Evolutionary conservation across 768 basidiomycete genomes (phyloP).

Genomic region (Galerina marginata): DNA sequence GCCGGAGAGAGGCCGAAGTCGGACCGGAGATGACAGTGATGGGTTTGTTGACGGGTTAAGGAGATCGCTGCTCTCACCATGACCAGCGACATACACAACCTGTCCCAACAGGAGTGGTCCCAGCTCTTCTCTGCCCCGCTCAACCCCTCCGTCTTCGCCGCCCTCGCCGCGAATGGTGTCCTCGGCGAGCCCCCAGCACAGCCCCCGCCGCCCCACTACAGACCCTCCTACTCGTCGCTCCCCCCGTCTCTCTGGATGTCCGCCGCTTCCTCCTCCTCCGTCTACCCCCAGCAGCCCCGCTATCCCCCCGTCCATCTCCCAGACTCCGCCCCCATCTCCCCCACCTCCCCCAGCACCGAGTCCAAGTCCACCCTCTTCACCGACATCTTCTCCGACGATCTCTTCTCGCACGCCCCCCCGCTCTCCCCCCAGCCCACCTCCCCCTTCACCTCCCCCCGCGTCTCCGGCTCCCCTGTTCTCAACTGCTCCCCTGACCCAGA

Average conservation of each 20-base stretch:
- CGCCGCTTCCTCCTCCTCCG: constrained; percentile 46
- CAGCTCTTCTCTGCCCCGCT: constrained; percentile 66
- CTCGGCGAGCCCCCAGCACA: constrained; percentile 43
- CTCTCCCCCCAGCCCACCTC: constrained; percentile 50
- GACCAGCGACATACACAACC: constrained; percentile 28
- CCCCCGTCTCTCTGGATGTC: constrained; percentile 90
- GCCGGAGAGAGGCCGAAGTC: constrained; percentile 18
- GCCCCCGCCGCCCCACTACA: constrained; percentile 37
- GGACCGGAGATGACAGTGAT: constrained; percentile 15
- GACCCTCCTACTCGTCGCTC: constrained; percentile 59
- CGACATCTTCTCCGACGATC: constrained; percentile 73
- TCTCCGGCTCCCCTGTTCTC: constrained; percentile 74
- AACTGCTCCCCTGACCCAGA: constrained; percentile 52
- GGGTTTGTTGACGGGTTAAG: neutral
- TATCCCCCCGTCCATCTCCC: constrained; percentile 32
- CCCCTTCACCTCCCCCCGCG: constrained; percentile 66
- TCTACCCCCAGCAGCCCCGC: constrained; percentile 44
- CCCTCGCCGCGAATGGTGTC: constrained; percentile 64
- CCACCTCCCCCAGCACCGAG: constrained; percentile 51
- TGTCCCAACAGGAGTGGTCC: constrained; percentile 52
- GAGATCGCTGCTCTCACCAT: constrained; percentile 14
- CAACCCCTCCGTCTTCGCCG: constrained; percentile 63
- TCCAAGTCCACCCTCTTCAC: constrained; percentile 69
- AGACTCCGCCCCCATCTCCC: constrained; percentile 45
- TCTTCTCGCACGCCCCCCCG: constrained; percentile 52